Conservation (phyloP, 306 rosid species). For the Betula pendula region DNA sequence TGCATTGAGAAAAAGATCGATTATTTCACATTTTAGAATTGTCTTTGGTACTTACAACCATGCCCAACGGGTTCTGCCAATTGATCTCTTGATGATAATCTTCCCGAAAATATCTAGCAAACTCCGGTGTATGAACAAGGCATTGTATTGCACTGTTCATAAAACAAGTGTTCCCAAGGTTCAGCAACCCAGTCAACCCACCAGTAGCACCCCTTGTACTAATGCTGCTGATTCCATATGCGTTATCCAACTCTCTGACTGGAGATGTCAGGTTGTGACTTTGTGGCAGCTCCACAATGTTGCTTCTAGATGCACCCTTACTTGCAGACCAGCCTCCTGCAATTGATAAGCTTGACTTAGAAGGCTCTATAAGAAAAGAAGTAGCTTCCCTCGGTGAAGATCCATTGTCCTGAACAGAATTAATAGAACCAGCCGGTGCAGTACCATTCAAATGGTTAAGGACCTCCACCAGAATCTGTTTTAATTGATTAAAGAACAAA, state of each 20-base stretch:
- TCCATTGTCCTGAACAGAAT: slow-evolving; percentile 75
- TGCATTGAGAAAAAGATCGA: neutral
- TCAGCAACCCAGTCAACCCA: slow-evolving; percentile 91
- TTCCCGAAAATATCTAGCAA: slow-evolving; percentile 87
- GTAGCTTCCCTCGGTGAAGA: slow-evolving; percentile 66
- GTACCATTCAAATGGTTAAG: slow-evolving; percentile 55
- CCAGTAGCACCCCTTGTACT: slow-evolving; percentile 85
- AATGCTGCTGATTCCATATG: slow-evolving; percentile 65
- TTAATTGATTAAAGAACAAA: slow-evolving; percentile 34
- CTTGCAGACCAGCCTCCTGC: slow-evolving; percentile 84
- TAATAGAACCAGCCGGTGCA: slow-evolving; percentile 37
- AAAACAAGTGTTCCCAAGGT: slow-evolving; percentile 98
- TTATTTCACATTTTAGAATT: neutral
- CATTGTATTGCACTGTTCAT: slow-evolving; percentile 99
- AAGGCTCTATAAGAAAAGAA: slow-evolving; percentile 73
- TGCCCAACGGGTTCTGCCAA: slow-evolving; percentile 90
- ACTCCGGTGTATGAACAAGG: slow-evolving; percentile 97
- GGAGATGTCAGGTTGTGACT: slow-evolving; percentile 56
- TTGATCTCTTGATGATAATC: slow-evolving; percentile 97
- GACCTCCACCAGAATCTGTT: slow-evolving; percentile 95
- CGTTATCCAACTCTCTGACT: slow-evolving; percentile 66
- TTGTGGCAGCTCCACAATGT: slow-evolving; percentile 54
- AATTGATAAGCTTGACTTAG: slow-evolving; percentile 73
- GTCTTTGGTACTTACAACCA: slow-evolving; percentile 82
- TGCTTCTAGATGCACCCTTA: slow-evolving; percentile 68